phyloP scores from a whole-genome alignment of 768 basidiomycete genomes.

The Lactarius quietus region DNA sequence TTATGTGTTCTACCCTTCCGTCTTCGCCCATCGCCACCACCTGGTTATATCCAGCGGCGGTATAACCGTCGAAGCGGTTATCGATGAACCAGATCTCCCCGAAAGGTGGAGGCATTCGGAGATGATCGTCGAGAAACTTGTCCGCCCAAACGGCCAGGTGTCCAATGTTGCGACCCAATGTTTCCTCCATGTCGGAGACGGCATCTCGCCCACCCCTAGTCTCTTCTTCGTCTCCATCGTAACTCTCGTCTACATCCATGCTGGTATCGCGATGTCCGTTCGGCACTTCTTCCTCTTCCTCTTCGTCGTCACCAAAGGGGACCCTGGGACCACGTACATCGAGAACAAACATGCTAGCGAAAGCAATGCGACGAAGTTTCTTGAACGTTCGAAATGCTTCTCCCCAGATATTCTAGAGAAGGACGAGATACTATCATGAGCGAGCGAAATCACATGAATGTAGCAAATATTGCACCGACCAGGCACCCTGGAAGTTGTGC shows the following conservation, averaged over 20 bases:
- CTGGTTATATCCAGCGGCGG: constrained; percentile 14
- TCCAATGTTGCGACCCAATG: constrained; percentile 7
- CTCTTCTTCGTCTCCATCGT: constrained; percentile 4
- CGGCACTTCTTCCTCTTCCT: constrained; percentile 1
- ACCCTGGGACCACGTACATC: not conserved
- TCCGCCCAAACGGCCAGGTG: constrained; percentile 21
- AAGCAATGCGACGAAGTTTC: constrained; percentile 18
- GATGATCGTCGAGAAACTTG: constrained; percentile 21
- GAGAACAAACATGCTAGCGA: constrained; percentile 19
- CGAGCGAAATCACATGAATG: not conserved
- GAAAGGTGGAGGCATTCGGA: constrained; percentile 18
- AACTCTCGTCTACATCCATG: constrained; percentile 16
- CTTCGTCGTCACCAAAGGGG: not conserved
- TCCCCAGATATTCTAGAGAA: constrained; percentile 14
- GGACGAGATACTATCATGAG: not conserved
- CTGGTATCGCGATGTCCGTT: not conserved
- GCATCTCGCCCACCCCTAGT: not conserved
- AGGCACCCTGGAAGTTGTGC: constrained; percentile 6
- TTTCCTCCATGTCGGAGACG: not conserved
- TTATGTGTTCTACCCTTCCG: constrained; percentile 14
- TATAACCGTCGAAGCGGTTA: not conserved
- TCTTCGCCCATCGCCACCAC: not conserved
- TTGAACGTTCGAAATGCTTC: constrained; percentile 15
- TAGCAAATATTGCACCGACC: constrained; percentile 1
- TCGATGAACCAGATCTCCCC: constrained; percentile 24